A percentile compares a stretch with the other conserved stretches of the same genome.
phyloP scores from a whole-genome alignment of 176 grass and related monocot genomes.

The Alloteropsis semialata region DNA sequence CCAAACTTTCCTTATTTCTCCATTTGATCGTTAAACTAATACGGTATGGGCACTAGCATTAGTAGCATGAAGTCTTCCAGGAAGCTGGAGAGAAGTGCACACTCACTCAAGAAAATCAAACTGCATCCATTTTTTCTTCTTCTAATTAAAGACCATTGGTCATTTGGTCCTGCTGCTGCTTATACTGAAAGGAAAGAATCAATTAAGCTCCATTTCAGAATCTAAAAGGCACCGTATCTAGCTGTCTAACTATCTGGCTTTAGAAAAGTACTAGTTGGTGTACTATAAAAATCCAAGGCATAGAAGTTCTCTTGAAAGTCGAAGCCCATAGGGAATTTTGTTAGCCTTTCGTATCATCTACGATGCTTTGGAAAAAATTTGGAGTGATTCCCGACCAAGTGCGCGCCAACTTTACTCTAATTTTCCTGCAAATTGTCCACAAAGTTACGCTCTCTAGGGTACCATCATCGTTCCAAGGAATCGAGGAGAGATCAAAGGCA shows the following conservation, averaged over 20 bases:
- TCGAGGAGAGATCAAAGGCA: background rate
- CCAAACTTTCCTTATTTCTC: background rate
- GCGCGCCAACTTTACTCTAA: background rate
- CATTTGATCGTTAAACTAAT: background rate
- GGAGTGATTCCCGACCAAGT: background rate
- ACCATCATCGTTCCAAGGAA: background rate
- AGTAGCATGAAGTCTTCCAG: background rate
- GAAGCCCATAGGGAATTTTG: background rate
- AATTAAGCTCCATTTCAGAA: background rate
- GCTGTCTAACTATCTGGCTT: background rate
- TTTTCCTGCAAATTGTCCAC: background rate
- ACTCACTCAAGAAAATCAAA: background rate
- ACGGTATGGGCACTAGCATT: background rate
- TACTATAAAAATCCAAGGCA: background rate
- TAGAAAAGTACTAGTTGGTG: background rate
- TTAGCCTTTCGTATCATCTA: background rate
- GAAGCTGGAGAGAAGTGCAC: background rate
- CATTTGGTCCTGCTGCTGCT: no score
- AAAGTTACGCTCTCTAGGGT: background rate
- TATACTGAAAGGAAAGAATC: no score
- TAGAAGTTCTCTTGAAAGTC: background rate
- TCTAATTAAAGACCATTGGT: no score
- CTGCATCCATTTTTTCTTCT: no score
- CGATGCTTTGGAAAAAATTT: background rate
- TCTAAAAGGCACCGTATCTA: background rate